phyloP scores from a whole-genome alignment of 768 basidiomycete species.

The Melanogaster broomeanus region DNA sequence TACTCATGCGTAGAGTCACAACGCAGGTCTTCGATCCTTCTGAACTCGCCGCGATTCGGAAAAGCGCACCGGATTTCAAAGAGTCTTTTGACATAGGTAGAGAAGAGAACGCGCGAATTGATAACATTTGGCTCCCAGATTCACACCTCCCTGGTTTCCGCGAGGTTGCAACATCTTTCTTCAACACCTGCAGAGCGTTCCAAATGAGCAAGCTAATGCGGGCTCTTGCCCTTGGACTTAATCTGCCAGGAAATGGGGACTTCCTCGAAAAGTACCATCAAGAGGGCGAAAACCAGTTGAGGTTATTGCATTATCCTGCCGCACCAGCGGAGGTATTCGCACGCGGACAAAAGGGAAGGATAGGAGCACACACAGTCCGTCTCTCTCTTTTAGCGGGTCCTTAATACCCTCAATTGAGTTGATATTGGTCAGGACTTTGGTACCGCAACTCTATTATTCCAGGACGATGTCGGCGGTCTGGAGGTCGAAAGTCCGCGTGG shows the following conservation, averaged over 20 bases:
- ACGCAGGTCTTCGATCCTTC: conserved; percentile 33
- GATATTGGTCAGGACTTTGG: conserved; percentile 46
- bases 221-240: conserved; percentile 50
- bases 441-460: conserved; percentile 58
- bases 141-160: conserved; percentile 53
- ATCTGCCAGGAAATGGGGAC: conserved; percentile 37
- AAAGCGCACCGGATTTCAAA: conserved; percentile 42
- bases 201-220: conserved; percentile 40
- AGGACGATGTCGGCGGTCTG: conserved; percentile 61
- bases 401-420: neutral
- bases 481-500: conserved; percentile 58
- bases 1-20: neutral
- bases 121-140: conserved; percentile 62
- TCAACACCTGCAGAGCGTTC: conserved; percentile 40
- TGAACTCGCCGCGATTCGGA: conserved; percentile 30
- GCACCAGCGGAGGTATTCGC: conserved; percentile 26
- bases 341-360: conserved; percentile 32
- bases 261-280: conserved; percentile 47
- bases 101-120: conserved; percentile 39
- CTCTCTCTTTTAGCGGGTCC: neutral
- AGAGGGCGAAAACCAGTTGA: conserved; percentile 51
- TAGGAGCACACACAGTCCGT: conserved; percentile 35
- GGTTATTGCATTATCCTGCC: conserved; percentile 57
- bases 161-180: conserved; percentile 53
- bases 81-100: conserved; percentile 59